phyloP scores from a whole-genome alignment of 768 basidiomycete species.

The Hortiboletus flavorubellus region DNA sequence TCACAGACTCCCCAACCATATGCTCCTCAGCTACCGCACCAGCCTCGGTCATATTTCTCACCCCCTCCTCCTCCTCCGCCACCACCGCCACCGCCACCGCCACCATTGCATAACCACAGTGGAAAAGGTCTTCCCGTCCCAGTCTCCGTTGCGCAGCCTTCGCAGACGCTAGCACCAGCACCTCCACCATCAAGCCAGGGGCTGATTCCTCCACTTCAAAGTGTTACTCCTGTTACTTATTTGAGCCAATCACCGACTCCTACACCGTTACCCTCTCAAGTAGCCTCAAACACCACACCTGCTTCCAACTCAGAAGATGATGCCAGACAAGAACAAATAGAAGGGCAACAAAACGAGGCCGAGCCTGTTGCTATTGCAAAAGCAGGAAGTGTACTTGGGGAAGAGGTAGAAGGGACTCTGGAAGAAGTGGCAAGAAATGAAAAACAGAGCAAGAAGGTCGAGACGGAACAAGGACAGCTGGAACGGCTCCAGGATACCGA shows the following conservation, averaged over 20 bases:
- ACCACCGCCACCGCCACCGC: conserved; percentile 11
- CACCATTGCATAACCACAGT: conserved; percentile 7
- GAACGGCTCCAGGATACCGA: neutral
- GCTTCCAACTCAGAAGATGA: conserved; percentile 28
- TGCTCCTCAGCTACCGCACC: conserved; percentile 18
- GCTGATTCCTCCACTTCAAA: conserved; percentile 5
- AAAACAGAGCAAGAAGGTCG: conserved; percentile 16
- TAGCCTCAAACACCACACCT: neutral
- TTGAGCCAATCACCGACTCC: conserved; percentile 12
- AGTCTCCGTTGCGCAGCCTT: conserved; percentile 1
- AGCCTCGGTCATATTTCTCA: conserved; percentile 18
- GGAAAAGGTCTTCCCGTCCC: neutral
- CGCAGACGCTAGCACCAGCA: conserved; percentile 1
- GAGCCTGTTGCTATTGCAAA: neutral
- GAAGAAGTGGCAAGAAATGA: conserved; percentile 15
- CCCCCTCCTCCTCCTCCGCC: conserved; percentile 20
- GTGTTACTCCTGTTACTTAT: conserved; percentile 8
- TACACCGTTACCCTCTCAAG: conserved; percentile 19
- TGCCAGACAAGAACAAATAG: conserved; percentile 41
- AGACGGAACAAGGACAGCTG: neutral
- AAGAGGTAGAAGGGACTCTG: neutral
- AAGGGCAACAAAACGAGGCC: conserved; percentile 22
- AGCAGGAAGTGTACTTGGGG: neutral
- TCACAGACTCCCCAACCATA: conserved; percentile 12
- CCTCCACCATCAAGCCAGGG: conserved; percentile 3